Conservation (phyloP, 2,329 filamentous ascomycete genomes). For the Colletotrichum scovillei region DNA sequence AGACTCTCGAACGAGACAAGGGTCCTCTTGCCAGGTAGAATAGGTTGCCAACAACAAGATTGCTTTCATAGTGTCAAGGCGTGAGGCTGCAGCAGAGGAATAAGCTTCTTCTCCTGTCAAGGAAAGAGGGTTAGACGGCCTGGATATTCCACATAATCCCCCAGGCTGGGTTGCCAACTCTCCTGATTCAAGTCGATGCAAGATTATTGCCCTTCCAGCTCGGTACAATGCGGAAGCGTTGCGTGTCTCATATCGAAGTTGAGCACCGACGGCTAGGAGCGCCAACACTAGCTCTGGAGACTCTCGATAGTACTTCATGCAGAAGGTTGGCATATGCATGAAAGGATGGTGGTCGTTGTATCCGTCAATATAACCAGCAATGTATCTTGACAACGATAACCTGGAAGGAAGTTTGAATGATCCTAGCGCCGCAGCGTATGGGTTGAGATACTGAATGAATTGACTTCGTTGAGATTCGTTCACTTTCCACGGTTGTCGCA, state of each 20-base stretch:
- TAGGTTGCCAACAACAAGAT: background rate
- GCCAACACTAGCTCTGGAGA: slow-evolving; percentile 14
- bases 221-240: background rate
- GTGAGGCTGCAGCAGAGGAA: too few species aligned
- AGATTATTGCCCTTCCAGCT: background rate
- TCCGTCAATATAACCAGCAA: background rate
- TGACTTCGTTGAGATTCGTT: too few species aligned
- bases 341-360: slow-evolving; percentile 18
- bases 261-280: slow-evolving; percentile 4
- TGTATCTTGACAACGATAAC: too few species aligned
- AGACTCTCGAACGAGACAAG: background rate
- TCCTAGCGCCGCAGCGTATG: too few species aligned
- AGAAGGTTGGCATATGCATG: slow-evolving; percentile 17
- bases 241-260: slow-evolving; percentile 13
- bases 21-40: slow-evolving; percentile 11
- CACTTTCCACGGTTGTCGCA: too few species aligned
- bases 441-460: too few species aligned
- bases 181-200: background rate
- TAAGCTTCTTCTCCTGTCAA: too few species aligned
- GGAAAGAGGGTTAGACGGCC: too few species aligned
- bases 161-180: too few species aligned
- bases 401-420: too few species aligned
- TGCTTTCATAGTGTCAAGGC: background rate
- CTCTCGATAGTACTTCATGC: background rate
- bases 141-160: too few species aligned